These are phyloP conservation scores for Tephrocybe rancida DNA, from an alignment of 768 basidiomycete genomes.

Conservation along the genomic window DNA sequence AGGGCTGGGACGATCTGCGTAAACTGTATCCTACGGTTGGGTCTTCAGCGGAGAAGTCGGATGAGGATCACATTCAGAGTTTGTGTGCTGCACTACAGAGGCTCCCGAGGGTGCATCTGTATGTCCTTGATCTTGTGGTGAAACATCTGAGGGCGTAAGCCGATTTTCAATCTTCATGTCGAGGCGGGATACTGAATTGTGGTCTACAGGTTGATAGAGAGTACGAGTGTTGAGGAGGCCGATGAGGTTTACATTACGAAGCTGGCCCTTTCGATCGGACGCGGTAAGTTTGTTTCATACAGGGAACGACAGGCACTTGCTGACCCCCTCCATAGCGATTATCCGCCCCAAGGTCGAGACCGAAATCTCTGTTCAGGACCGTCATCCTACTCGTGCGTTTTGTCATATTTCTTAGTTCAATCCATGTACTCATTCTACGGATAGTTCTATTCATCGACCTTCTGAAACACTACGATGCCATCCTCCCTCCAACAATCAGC, in stretches of 20 bases:
- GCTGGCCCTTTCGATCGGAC: conserved; percentile 82
- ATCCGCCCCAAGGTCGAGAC: conserved; percentile 83
- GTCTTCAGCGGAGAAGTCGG: conserved; percentile 47
- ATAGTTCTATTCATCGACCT: conserved; percentile 86
- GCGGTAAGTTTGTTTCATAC: conserved; percentile 56
- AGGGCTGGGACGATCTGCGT: conserved; percentile 91
- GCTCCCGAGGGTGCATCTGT: conserved; percentile 78
- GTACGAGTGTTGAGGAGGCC: conserved; percentile 69
- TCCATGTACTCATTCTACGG: conserved; percentile 1
- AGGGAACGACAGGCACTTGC: background rate
- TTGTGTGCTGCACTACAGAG: conserved; percentile 64
- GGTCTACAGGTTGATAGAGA: conserved; percentile 60
- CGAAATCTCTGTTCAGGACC: conserved; percentile 87
- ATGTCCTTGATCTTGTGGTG: conserved; percentile 77
- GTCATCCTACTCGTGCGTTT: conserved; percentile 74
- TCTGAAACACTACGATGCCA: conserved; percentile 67
- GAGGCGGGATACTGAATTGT: conserved; percentile 2
- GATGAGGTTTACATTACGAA: conserved; percentile 86
- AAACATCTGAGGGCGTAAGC: conserved; percentile 74
- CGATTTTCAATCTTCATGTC: background rate
- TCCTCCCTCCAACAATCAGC: conserved; percentile 81
- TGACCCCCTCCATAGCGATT: conserved; percentile 51
- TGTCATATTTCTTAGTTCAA: background rate
- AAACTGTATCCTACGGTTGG: conserved; percentile 83
- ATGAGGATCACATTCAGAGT: conserved; percentile 65